phyloP scores from a whole-genome alignment of 192 early-diverging fungal species.

The Coemansia sp. region DNA sequence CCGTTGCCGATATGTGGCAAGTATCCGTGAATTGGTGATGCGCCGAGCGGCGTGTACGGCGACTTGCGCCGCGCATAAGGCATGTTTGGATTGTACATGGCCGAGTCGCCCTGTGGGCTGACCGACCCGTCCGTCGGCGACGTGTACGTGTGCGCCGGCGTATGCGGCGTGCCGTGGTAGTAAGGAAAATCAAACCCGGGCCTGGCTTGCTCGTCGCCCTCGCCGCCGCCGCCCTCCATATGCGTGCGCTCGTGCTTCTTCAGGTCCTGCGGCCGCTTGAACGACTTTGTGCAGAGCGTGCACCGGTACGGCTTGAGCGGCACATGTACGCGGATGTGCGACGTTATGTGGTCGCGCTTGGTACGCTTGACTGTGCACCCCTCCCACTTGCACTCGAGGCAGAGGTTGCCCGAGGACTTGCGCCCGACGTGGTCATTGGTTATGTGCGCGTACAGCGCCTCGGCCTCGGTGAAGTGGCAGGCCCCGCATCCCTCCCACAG shows the following conservation, averaged over 20 bases:
- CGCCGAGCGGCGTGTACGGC: constrained; percentile 34
- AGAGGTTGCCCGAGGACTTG: constrained; percentile 85
- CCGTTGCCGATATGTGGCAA: constrained; percentile 32
- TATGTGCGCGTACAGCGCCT: constrained; percentile 86
- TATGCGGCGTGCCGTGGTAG: constrained; percentile 22
- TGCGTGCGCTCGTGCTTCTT: constrained; percentile 94
- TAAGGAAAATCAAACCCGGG: constrained; percentile 36
- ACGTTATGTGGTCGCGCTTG: constrained; percentile 98
- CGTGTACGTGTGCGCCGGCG: constrained; percentile 30
- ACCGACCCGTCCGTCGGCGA: constrained; percentile 44
- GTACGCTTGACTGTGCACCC: constrained; percentile 69
- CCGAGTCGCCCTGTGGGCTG: constrained; percentile 34
- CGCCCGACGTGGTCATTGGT: constrained; percentile 90
- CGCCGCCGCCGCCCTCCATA: constrained; percentile 44
- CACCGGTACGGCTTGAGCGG: constrained; percentile 90
- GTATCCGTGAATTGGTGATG: constrained; percentile 44
- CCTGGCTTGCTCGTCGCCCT: constrained; percentile 12
- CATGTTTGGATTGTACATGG: constrained; percentile 13
- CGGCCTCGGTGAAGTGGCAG: constrained; percentile 70
- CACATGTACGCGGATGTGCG: constrained; percentile 93
- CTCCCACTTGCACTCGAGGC: constrained; percentile 88
- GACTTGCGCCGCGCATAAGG: constrained; percentile 32
- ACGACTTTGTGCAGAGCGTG: constrained; percentile 78
- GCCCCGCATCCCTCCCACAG: constrained; percentile 39
- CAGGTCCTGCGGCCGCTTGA: constrained; percentile 96